These are phyloP conservation scores for Boletus rufocinnamomeus DNA, from an alignment of 768 basidiomycete species.

Conservation along the genomic window DNA sequence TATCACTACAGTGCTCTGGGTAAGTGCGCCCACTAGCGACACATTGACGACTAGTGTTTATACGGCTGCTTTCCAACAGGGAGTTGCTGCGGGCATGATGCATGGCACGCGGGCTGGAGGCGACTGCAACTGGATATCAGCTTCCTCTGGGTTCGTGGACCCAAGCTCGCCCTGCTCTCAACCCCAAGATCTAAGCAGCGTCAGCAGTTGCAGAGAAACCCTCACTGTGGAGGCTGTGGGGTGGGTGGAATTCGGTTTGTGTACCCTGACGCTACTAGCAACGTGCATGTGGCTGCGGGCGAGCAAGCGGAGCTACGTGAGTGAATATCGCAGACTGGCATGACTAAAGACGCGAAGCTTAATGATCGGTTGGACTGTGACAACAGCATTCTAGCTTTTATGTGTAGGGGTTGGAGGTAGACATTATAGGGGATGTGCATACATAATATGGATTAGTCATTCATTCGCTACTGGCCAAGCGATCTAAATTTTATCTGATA, in stretches of 20 bases:
- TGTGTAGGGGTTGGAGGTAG: constrained; percentile 20
- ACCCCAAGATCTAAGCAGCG: constrained; percentile 23
- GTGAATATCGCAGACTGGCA: constrained; percentile 45
- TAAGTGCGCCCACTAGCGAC: constrained; percentile 31
- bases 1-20: constrained; percentile 68
- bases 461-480: not conserved
- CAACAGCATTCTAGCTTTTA: constrained; percentile 38
- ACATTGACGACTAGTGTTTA: not conserved
- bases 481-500: constrained; percentile 29
- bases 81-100: constrained; percentile 66
- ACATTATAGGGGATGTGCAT: not conserved
- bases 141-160: constrained; percentile 32
- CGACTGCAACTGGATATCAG: constrained; percentile 53
- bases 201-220: constrained; percentile 63
- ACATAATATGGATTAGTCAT: constrained; percentile 25
- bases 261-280: constrained; percentile 52
- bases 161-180: constrained; percentile 27
- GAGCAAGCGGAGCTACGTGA: constrained; percentile 41
- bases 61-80: constrained; percentile 43
- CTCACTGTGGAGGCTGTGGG: constrained; percentile 74
- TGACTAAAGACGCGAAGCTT: constrained; percentile 32
- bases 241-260: constrained; percentile 74
- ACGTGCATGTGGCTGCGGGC: constrained; percentile 56
- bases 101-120: constrained; percentile 62
- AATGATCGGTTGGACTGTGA: constrained; percentile 17